Evolutionary conservation across 192 early-diverging fungal species (phyloP).

Genomic region (Backusella mclennaniae): DNA sequence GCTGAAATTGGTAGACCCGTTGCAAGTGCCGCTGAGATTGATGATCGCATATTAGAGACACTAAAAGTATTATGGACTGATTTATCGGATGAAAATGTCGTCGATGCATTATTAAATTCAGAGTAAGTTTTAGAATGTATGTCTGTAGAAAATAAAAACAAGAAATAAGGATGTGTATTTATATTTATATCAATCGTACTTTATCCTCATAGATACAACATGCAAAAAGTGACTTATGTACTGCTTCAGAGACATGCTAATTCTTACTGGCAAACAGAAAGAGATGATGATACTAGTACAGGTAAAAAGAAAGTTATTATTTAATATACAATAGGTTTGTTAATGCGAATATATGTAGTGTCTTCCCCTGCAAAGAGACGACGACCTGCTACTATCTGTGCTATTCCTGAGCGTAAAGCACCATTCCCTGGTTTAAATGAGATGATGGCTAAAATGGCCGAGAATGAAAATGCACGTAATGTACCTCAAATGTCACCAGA

Average conservation of each 20-base stretch:
- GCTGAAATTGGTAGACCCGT: constrained; percentile 24
- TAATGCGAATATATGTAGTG: not conserved
- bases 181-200: not conserved
- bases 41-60: constrained; percentile 33
- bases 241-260: constrained; percentile 28
- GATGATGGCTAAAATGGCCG: constrained; percentile 28
- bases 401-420: constrained; percentile 20
- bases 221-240: constrained; percentile 39
- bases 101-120: constrained; percentile 23
- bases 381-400: constrained; percentile 33
- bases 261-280: constrained; percentile 31
- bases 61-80: constrained; percentile 35
- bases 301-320: not conserved
- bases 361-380: constrained; percentile 34
- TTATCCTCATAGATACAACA: constrained; percentile 24
- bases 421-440: constrained; percentile 26
- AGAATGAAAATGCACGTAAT: constrained; percentile 4
- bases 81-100: constrained; percentile 19
- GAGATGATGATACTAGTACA: constrained; percentile 15
- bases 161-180: not conserved
- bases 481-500: constrained; percentile 1
- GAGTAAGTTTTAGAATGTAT: constrained; percentile 23
- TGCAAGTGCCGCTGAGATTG: constrained; percentile 14
- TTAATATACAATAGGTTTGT: not conserved
- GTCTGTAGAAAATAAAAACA: not conserved